Evolutionary conservation across 192 early-diverging fungal species (phyloP).

Genomic region (Coemansia sp.): DNA sequence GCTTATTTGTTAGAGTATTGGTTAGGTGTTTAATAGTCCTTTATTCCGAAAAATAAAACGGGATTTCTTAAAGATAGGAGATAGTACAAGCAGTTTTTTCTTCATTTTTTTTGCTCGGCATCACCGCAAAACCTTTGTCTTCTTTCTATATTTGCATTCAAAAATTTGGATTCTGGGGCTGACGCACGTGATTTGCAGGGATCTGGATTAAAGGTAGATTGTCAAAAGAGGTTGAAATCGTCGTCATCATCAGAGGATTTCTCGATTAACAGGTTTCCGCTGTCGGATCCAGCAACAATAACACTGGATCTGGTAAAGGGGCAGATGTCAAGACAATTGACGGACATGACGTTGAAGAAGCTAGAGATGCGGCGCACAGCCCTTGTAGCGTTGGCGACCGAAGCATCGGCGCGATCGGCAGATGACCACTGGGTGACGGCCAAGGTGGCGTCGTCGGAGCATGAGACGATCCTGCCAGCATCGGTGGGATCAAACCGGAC

Average conservation of each 20-base stretch:
- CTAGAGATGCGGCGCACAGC: conserved; percentile 28
- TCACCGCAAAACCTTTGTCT: too few relatives aligned
- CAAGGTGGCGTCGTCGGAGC: conserved; percentile 54
- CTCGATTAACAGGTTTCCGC: conserved; percentile 52
- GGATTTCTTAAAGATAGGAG: not conserved
- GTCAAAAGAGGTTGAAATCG: not conserved
- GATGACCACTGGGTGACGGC: conserved; percentile 46
- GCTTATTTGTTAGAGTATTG: not conserved
- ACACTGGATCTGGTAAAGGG: conserved; percentile 35
- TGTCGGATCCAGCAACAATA: conserved; percentile 55
- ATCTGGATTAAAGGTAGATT: not conserved
- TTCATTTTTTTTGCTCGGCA: not conserved
- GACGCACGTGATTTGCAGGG: too few relatives aligned
- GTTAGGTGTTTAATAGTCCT: not conserved
- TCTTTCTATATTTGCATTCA: not conserved
- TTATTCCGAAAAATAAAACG: too few relatives aligned
- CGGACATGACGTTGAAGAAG: conserved; percentile 47
- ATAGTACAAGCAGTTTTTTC: not conserved
- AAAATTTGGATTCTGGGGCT: not conserved
- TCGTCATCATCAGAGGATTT: not conserved
- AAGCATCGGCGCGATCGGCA: not conserved
- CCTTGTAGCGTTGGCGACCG: not conserved
- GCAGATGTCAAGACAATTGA: conserved; percentile 54
- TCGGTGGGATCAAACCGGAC: conserved; percentile 49
- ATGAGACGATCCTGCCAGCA: conserved; percentile 38